These are phyloP conservation scores for Fraxinus quadrangulata DNA, from an alignment of 257 asterid genomes.

Conservation along the genomic window DNA sequence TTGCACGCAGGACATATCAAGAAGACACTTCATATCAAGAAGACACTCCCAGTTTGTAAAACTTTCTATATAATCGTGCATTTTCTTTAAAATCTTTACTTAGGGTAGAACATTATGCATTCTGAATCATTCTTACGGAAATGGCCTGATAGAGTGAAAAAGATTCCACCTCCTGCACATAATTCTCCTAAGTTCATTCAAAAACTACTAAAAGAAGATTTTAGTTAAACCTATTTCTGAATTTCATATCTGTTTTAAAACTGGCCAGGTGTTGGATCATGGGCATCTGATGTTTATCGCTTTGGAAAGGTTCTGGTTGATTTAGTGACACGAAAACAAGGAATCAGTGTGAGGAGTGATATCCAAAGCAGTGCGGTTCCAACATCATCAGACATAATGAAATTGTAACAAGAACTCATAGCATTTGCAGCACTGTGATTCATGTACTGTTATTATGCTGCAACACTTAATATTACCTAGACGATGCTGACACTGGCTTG, in stretches of 20 bases:
- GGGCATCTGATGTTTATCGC: slow-evolving; percentile 84
- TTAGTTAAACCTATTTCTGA: slow-evolving; percentile 4
- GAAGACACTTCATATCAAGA: slow-evolving; percentile 69
- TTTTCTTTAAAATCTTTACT: background rate
- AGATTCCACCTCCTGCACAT: background rate
- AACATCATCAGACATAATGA: background rate
- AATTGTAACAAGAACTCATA: background rate
- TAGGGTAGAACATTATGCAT: background rate
- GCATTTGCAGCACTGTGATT: background rate
- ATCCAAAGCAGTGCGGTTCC: slow-evolving; percentile 5
- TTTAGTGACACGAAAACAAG: slow-evolving; percentile 83
- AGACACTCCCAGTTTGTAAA: slow-evolving; percentile 63
- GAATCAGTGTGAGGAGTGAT: slow-evolving; percentile 77
- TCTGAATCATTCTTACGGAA: background rate
- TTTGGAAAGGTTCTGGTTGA: slow-evolving; percentile 86
- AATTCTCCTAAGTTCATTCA: too few relatives aligned
- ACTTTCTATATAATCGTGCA: background rate
- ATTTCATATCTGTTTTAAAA: background rate
- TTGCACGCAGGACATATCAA: slow-evolving; percentile 76
- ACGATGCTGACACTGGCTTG: background rate
- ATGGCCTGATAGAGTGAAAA: background rate
- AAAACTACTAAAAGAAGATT: too few relatives aligned
- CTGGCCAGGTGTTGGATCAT: slow-evolving; percentile 63
- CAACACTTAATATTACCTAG: slow-evolving; percentile 26
- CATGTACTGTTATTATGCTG: slow-evolving; percentile 30